A percentile compares a stretch with the other conserved stretches of the same genome.
Evolutionary conservation across 2,329 filamentous ascomycete species (phyloP).

Genomic region (Sarocladium strictum): DNA sequence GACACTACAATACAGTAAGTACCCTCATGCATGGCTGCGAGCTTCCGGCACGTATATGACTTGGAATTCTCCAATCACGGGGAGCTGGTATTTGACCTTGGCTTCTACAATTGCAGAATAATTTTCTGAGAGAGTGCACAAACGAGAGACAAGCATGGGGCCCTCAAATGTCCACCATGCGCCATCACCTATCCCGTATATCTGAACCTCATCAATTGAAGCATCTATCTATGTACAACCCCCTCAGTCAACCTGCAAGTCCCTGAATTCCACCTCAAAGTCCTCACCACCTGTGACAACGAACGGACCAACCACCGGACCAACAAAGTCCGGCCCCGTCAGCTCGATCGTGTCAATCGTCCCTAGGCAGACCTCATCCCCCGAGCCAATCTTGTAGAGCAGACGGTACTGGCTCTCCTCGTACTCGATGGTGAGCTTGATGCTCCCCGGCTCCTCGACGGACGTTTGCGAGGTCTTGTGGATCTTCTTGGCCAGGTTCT

Average conservation of each 20-base stretch:
- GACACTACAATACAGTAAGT: no score
- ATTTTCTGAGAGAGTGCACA: no score
- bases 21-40: no score
- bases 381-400: not conserved
- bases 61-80: no score
- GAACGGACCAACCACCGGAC: conserved; percentile 15
- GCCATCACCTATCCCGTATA: not conserved
- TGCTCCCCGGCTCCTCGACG: not conserved
- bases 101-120: no score
- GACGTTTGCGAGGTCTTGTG: not conserved
- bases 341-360: conserved; percentile 9
- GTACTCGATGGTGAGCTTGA: conserved; percentile 3
- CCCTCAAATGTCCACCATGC: no score
- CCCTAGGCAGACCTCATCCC: not conserved
- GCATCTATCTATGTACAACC: not conserved
- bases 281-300: conserved; percentile 2
- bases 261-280: not conserved
- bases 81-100: no score
- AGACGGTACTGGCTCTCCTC: conserved; percentile 5
- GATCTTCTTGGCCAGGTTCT: conserved; percentile 15
- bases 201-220: not conserved
- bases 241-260: not conserved
- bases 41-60: no score
- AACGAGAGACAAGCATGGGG: no score
- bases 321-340: conserved; percentile 10